Evolutionary conservation across 2,329 filamentous ascomycete species (phyloP).

Genomic region (Claviceps fusiformis): DNA sequence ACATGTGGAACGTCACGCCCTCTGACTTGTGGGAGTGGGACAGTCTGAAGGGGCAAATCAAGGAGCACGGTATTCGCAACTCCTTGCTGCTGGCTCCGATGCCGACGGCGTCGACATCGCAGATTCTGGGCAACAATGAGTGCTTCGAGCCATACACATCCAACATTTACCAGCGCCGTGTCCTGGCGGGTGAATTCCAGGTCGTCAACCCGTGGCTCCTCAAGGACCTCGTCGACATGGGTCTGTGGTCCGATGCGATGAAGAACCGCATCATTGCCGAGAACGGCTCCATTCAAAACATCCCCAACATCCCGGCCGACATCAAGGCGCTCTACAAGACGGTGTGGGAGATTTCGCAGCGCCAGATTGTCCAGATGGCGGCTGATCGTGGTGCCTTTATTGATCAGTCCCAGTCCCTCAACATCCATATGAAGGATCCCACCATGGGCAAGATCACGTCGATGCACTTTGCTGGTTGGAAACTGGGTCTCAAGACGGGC

Average conservation of each 20-base stretch:
- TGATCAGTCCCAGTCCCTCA: slow-evolving; percentile 96
- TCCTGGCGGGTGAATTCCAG: slow-evolving; percentile 96
- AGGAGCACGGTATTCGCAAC: slow-evolving; percentile 88
- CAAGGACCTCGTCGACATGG: slow-evolving; percentile 95
- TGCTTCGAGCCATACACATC: slow-evolving; percentile 99
- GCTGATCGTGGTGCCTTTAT: slow-evolving; percentile 97
- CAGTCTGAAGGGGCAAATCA: slow-evolving; percentile 75
- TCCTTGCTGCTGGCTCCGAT: slow-evolving; percentile 90
- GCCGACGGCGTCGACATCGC: slow-evolving; percentile 93
- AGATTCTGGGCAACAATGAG: slow-evolving; percentile 98
- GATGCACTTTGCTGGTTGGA: slow-evolving; percentile 99
- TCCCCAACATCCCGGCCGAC: slow-evolving; percentile 90
- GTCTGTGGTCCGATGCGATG: slow-evolving; percentile 98
- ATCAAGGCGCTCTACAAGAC: slow-evolving; percentile 98
- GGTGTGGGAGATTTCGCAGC: slow-evolving; percentile 97
- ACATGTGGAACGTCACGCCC: slow-evolving; percentile 95
- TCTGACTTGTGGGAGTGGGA: slow-evolving; percentile 96
- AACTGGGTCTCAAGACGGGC: slow-evolving; percentile 96
- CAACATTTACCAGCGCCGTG: slow-evolving; percentile 98
- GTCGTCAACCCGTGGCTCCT: slow-evolving; percentile 98
- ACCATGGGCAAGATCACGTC: slow-evolving; percentile 99
- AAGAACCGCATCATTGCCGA: slow-evolving; percentile 99
- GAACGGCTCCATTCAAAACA: slow-evolving; percentile 88
- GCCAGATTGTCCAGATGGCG: slow-evolving; percentile 91
- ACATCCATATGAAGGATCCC: slow-evolving; percentile 98